Evolutionary conservation across 352 stramenopile species (phyloP).

Genomic region (Pythium chondricola): DNA sequence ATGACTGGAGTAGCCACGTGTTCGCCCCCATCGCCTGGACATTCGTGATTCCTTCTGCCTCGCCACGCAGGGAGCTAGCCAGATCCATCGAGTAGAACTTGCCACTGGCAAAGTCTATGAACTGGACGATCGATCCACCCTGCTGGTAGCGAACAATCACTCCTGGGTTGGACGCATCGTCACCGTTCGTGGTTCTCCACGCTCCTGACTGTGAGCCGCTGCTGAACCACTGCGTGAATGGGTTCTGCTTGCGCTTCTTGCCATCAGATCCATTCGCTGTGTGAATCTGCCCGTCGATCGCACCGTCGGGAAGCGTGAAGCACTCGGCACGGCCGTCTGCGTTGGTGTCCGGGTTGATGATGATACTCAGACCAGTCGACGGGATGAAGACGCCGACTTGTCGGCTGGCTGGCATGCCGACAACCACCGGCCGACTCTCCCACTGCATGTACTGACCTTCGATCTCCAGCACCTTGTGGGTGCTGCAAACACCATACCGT

Average conservation of each 20-base stretch:
- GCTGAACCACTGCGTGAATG: conserved; percentile 46
- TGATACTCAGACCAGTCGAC: conserved; percentile 43
- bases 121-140: conserved; percentile 45
- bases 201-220: conserved; percentile 2
- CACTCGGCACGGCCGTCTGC: conserved; percentile 38
- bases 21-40: conserved; percentile 30
- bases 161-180: conserved; percentile 21
- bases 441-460: conserved; percentile 67
- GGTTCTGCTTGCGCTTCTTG: conserved; percentile 25
- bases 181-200: conserved; percentile 18
- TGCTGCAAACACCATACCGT: conserved; percentile 14
- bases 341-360: conserved; percentile 34
- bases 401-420: conserved; percentile 31
- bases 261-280: background rate
- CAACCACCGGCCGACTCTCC: conserved; percentile 41
- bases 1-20: conserved; percentile 51
- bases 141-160: conserved; percentile 42
- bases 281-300: conserved; percentile 42
- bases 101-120: conserved; percentile 36
- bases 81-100: conserved; percentile 50
- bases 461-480: conserved; percentile 49
- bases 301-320: conserved; percentile 47
- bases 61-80: conserved; percentile 4
- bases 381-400: conserved; percentile 57
- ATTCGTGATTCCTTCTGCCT: conserved; percentile 22